phyloP scores from a whole-genome alignment of 163 green algal species.

The Chlamydomonas reinhardtii region DNA sequence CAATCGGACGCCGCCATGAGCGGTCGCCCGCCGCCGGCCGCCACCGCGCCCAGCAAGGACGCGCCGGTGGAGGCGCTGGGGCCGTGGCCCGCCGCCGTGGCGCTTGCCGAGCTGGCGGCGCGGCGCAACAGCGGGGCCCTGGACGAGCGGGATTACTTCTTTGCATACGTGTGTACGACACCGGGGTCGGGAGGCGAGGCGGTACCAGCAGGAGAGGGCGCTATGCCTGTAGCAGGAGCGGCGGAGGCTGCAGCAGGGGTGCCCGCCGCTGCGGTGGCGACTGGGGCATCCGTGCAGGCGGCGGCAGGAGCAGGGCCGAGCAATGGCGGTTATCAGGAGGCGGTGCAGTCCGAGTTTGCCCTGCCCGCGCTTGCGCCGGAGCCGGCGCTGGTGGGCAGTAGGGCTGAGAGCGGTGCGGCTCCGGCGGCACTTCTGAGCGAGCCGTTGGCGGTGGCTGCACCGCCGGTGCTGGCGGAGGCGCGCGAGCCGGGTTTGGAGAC shows the following conservation, averaged over 20 bases:
- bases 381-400: no score
- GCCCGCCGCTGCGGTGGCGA: neutral
- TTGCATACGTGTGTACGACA: slow-evolving; percentile 45
- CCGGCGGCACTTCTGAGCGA: no score
- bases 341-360: no score
- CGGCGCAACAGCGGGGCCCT: neutral
- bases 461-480: no score
- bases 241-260: neutral
- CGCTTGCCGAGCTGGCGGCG: slow-evolving; percentile 18
- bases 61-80: slow-evolving; percentile 50
- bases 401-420: no score
- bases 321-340: neutral
- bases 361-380: no score
- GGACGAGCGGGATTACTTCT: slow-evolving; percentile 56
- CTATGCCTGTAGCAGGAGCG: neutral
- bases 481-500: no score
- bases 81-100: slow-evolving; percentile 19
- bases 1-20: slow-evolving; percentile 36
- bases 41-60: slow-evolving; percentile 49
- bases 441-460: no score
- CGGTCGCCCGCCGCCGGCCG: neutral
- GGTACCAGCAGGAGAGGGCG: neutral
- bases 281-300: neutral
- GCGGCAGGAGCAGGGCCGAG: neutral
- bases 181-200: neutral